Conservation (phyloP, 176 grass and related monocot species). For the Cenchrus purpureus region DNA sequence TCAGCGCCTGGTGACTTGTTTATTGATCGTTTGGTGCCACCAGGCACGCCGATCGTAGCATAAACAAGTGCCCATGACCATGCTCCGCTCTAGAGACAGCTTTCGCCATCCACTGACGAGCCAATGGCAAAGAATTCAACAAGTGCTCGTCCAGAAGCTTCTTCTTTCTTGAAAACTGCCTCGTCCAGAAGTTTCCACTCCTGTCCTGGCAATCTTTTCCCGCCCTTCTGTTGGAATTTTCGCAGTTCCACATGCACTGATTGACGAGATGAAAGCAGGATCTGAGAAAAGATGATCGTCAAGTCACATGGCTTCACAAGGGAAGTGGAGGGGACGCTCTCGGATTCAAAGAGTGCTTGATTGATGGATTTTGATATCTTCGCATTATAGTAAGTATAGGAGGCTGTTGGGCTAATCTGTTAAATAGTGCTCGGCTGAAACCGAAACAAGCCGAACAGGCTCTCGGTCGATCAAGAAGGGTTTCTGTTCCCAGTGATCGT, state of each 20-base stretch:
- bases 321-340: background rate
- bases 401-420: too few species aligned
- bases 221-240: background rate
- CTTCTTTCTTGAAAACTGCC: background rate
- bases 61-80: background rate
- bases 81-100: background rate
- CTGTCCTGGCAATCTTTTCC: background rate
- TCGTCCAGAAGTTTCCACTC: conserved; percentile 25
- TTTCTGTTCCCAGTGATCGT: too few species aligned
- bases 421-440: too few species aligned
- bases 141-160: conserved; percentile 28
- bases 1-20: background rate
- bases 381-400: too few species aligned
- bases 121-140: background rate
- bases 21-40: background rate
- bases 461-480: too few species aligned
- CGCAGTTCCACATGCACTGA: background rate
- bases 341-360: too few species aligned
- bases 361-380: too few species aligned
- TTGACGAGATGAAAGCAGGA: conserved; percentile 9
- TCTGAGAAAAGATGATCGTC: background rate
- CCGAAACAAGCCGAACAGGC: too few species aligned
- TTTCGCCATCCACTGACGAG: conserved; percentile 19
- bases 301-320: conserved; percentile 1
- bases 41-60: background rate